phyloP scores from a whole-genome alignment of 306 rosid genomes.

The Prunus davidiana region DNA sequence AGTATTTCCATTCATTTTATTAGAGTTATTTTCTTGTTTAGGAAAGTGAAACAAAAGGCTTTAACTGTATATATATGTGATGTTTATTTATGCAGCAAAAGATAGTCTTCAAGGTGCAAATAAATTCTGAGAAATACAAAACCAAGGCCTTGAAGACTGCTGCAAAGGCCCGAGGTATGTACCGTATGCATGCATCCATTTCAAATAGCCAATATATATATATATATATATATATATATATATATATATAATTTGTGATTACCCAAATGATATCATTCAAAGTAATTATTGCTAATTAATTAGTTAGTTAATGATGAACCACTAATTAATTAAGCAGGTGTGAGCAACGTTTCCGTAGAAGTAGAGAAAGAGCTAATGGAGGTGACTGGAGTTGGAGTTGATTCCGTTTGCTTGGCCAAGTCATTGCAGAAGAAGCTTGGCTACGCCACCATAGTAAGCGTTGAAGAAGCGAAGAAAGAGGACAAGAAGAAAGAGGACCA shows the following conservation, averaged over 20 bases:
- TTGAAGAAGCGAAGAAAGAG: constrained; percentile 4
- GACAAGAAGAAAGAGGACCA: no score
- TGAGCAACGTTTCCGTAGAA: constrained; percentile 29
- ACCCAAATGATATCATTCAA: no score
- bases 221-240: no score
- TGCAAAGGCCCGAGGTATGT: constrained; percentile 4
- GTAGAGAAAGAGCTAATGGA: constrained; percentile 27
- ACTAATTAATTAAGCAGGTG: constrained; percentile 9
- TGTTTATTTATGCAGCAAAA: constrained; percentile 10
- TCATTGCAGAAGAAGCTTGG: constrained; percentile 10
- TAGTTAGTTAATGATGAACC: background rate
- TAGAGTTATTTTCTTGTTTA: background rate
- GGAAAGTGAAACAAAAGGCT: background rate
- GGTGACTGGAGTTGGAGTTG: constrained; percentile 20
- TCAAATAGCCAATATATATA: no score
- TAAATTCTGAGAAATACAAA: constrained; percentile 22
- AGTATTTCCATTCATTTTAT: background rate
- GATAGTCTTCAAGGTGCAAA: constrained; percentile 29
- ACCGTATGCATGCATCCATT: no score
- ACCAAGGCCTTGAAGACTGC: constrained; percentile 37
- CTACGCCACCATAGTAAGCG: background rate
- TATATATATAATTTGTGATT: no score
- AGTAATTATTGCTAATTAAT: background rate
- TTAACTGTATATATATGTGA: background rate
- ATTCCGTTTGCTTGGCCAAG: constrained; percentile 16